Base-by-base conservation (phyloP, 2,329 filamentous ascomycete species). In the Cladophialophora exuberans region DNA sequence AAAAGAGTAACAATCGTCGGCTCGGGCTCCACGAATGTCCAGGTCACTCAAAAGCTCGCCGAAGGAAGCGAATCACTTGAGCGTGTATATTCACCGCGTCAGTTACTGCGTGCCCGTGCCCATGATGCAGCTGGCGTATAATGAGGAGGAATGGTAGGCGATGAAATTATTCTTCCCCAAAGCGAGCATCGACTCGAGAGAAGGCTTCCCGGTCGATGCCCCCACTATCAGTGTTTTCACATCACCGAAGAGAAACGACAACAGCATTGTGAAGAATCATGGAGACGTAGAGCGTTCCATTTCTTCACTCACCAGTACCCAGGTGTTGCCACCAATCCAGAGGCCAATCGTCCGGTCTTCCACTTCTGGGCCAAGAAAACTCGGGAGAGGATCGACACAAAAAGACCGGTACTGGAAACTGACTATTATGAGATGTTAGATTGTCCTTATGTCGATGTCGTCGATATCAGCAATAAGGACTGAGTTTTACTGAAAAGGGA, bases 1-100 rank as follows among this genome's bases (percentile, higher is more conserved):
- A 87, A 87, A 66, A 76, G 77, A n/a, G 78, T 82, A 46, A 84
- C 79, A 18, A 77, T 87, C 51, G 81, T 88, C 28, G 85, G 85
- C 5, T 86, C 83, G 0, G 85, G 85, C 1, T 81, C 83, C 0
- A 82, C 83, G 0, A 84, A 84, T 0, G 79, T 87, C 2, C 85
- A 88, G 61, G 79, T 86, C 39, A 76, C 79, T 0, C 85, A 88
- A 59, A 82, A 82, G 45, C 80, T 79, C 67, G 81, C n/a, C 77
- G 1, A 78, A 78, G 1, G 66, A 75, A 6, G 82, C 77, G 0
- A 76, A 72, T 3, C 68, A 79, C 1, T 60, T 88, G 13, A 77
- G 70, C 1, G 65, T 70, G n/a, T n/a, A n/a, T 1, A 72, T 87
- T 67, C 83, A 88, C 62, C 78, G 86, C 10, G 88, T 83, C 1